These are phyloP conservation scores for Physcomitrellopsis africana DNA, from an alignment of 225 moss, liverwort and hornwort species.

Conservation along the genomic window DNA sequence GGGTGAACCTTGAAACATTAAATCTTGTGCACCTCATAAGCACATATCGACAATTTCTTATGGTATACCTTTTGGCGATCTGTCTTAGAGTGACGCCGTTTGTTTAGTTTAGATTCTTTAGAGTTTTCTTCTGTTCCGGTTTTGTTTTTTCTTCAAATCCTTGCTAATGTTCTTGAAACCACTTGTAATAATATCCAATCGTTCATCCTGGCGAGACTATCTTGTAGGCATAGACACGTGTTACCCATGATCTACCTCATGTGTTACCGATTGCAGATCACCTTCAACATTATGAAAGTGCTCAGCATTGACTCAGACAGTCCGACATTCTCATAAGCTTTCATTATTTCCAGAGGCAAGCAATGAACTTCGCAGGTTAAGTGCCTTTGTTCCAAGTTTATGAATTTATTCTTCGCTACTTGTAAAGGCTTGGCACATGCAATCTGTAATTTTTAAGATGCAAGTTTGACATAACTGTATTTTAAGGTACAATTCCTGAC, in stretches of 20 bases:
- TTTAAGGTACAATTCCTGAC: not conserved
- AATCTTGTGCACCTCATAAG: conserved; percentile 17
- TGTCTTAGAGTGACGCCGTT: conserved; percentile 11
- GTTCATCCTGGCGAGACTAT: conserved; percentile 17
- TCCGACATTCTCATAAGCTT: not conserved
- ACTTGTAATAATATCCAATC: not conserved
- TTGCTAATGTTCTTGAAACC: conserved; percentile 22
- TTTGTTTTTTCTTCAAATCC: not conserved
- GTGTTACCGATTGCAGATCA: conserved; percentile 32
- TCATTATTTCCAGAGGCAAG: not conserved
- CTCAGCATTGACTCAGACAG: conserved; percentile 20
- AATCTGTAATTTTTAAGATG: not conserved
- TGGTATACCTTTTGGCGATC: conserved; percentile 4
- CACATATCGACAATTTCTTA: conserved; percentile 22
- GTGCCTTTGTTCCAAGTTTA: conserved; percentile 6
- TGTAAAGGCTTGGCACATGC: not conserved
- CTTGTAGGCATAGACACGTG: not conserved
- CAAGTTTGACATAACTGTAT: not conserved
- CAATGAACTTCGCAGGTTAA: not conserved
- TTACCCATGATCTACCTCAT: conserved; percentile 33
- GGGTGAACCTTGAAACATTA: conserved; percentile 10
- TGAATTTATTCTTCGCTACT: not conserved
- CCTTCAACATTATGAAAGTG: conserved; percentile 23
- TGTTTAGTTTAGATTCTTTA: conserved; percentile 2
- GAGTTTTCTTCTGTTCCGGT: not conserved